A percentile compares a stretch with the other conserved stretches of the same genome.
Evolutionary conservation across 176 grass and related monocot genomes (phyloP).

Genomic region (Triticum timopheevii): DNA sequence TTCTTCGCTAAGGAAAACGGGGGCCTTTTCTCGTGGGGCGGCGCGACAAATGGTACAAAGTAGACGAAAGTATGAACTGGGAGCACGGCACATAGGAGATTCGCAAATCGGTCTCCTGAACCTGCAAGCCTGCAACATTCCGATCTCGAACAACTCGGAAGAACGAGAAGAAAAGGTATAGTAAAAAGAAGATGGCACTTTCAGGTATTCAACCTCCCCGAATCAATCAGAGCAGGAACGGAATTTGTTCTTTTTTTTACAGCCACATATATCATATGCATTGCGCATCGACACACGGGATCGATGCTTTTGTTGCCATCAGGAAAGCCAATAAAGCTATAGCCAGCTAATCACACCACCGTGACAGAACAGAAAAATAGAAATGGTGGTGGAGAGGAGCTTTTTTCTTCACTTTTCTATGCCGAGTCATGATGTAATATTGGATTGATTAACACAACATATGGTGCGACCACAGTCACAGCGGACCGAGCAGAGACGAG

Average conservation of each 20-base stretch:
- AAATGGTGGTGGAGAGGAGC: not conserved
- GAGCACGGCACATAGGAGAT: not conserved
- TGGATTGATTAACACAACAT: not conserved
- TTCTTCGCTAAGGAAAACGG: not conserved
- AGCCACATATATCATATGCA: not conserved
- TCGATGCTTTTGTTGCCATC: not conserved
- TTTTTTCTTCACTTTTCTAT: not conserved
- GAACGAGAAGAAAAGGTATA: not conserved
- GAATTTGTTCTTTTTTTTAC: not conserved
- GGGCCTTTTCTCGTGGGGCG: slow-evolving; percentile 21
- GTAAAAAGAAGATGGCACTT: not conserved
- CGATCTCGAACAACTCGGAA: slow-evolving; percentile 1
- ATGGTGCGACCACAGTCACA: not conserved
- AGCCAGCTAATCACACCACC: slow-evolving; percentile 21
- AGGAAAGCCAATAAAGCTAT: not conserved
- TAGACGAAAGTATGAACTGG: not conserved
- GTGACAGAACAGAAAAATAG: not conserved
- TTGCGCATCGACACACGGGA: not conserved
- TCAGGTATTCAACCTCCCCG: not conserved
- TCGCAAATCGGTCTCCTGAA: not conserved
- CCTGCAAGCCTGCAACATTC: slow-evolving; percentile 4
- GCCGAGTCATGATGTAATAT: not conserved
- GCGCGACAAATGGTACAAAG: slow-evolving; percentile 16
- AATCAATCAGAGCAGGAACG: not conserved
- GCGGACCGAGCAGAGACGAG: not conserved